A percentile compares a stretch with the other conserved stretches of the same genome.
Evolutionary conservation across 768 basidiomycete species (phyloP).

Genomic region (Serendipita indica): DNA sequence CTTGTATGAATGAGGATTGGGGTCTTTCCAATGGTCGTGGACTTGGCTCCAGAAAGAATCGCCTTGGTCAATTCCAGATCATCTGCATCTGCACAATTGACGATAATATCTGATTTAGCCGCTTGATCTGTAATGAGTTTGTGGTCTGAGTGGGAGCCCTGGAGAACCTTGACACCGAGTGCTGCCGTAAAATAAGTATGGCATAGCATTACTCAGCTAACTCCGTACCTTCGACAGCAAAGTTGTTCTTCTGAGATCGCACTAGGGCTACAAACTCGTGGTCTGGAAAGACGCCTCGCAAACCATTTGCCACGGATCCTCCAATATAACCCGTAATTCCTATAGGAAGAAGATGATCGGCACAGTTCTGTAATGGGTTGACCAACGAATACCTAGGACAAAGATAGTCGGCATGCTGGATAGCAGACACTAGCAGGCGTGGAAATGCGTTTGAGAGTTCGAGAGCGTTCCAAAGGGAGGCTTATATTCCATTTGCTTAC

Average conservation of each 20-base stretch:
- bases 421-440: background rate
- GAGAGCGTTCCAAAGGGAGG: background rate
- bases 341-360: too few relatives aligned
- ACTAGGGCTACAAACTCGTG: slow-evolving; percentile 3
- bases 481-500: background rate
- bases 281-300: background rate
- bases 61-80: slow-evolving; percentile 17
- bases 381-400: too few relatives aligned
- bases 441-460: background rate
- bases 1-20: slow-evolving; percentile 21
- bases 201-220: background rate
- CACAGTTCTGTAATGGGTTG: too few relatives aligned
- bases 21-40: slow-evolving; percentile 9
- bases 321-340: slow-evolving; percentile 10
- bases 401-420: slow-evolving; percentile 5
- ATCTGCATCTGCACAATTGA: slow-evolving; percentile 20
- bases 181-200: background rate
- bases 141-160: slow-evolving; percentile 10
- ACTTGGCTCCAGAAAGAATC: slow-evolving; percentile 16
- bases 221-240: background rate
- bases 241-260: background rate
- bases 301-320: background rate
- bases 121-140: slow-evolving; percentile 12
- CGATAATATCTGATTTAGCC: slow-evolving; percentile 16
- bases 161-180: slow-evolving; percentile 12